Evolutionary conservation across 2,329 filamentous ascomycete genomes (phyloP), one percentile per base, ranked within the genome.

Genomic region (Fusarium neocosmosporiellum): DNA sequence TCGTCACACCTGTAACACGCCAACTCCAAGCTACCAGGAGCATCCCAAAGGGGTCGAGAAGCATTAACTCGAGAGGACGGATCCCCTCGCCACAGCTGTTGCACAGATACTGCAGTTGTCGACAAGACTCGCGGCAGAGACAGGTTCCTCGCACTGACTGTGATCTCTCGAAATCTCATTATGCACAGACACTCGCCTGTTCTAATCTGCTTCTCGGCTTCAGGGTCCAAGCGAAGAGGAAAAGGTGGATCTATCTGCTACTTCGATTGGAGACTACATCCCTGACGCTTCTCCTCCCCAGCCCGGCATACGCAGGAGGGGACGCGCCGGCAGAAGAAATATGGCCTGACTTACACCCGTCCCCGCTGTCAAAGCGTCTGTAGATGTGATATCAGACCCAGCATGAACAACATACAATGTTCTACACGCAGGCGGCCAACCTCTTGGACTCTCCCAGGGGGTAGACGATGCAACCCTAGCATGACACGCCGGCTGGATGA

Each of bases 401-500:
- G 65, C 61, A 68, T 65, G 58, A 63, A 60, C 50, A 63, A 60
- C 50, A 50, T 50, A 48, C 20, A 29, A 14, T 58, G 41, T 48
- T 50, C 24, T 39, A 63, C 7, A 43, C 14, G 22, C 14, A 37
- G 24, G 11, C 7, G 29, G 16, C 24, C 24, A 18, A 36, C 39
- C 37, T 48, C 39, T 36, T 14, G 31, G 16, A 55, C 22, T 48
- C 43, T 62, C 13, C 20, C 33, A 68, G 67, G 64, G 66, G 66
- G 54, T 16, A n/a, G 41, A 63, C 2, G 22, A 72, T 68, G 65
- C 41, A 33, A 68, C 57, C 59, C 65, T 68, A 20, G 37, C 43
- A 53, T 59, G 59, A 33, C 27, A 41, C 50, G 57, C 53, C 31
- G 31, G 59, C 41, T 62, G 14, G 16, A 61, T 53, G 61, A 60